Evolutionary conservation across 208 protist species (phyloP), one percentile per base, ranked within the genome.

Genomic region (Jaenimonas drosophilae): DNA sequence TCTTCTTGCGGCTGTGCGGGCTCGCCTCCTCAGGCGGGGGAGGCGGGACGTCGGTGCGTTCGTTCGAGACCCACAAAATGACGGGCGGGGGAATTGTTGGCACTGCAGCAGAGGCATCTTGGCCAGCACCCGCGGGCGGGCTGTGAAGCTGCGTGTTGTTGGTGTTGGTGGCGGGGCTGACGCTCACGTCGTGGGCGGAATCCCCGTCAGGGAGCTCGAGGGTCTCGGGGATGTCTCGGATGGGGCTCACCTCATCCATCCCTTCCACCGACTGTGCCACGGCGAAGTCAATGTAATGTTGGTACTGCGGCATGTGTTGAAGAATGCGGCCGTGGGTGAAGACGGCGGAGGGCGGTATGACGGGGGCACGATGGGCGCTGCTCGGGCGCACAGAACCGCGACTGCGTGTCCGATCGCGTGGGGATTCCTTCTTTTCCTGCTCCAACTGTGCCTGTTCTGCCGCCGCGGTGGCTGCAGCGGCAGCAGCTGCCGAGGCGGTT

Each of bases 281-380:
- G 17, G 78, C 70, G 11, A 24, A 43, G 12, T 49, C 58, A 48
- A 88, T 76, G 65, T 88, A 91, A 21, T 62, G 50, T 29, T 45
- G 56, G 49, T 86, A 91, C 24, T 62, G 30, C 7, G 72, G 57
- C 12, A 76, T 39, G 2, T 53, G 47, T 43, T 52, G 61, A 44
- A 91, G 53, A 43, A 88, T 40, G 3, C 77, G 76, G 7, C 83
- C 83, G 28, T 64, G 59, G 14, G 49, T 54, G 42, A 86, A 84
- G 25, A 58, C 58, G 23, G 48, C 46, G 31, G 17, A 26, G 24
- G 24, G 42, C 7, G 42, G 37, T 21, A 11, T 20, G 9, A 17
- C 9, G 9, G 37, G 37, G 9, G 37, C 23, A 6, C 16, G 9
- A 7, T 42, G 16, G 16, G 14, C 37, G 7, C 16, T 6, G 6